Evolutionary conservation across 164 flowering plant species (phyloP).

Genomic region (Magnolia sinica): DNA sequence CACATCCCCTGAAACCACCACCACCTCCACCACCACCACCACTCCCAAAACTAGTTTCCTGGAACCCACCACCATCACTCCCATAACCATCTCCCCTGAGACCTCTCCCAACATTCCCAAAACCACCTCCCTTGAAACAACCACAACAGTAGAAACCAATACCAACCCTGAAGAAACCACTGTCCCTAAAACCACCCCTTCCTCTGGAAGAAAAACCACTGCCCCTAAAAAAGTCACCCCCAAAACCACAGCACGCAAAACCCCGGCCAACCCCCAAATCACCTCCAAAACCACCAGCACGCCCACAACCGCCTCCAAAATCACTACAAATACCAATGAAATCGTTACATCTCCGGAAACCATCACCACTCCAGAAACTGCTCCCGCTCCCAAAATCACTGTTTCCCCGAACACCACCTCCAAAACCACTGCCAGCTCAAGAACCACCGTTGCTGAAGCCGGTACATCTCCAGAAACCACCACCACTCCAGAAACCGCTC

Average conservation of each 20-base stretch:
- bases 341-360: not conserved
- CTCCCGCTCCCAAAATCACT: not conserved
- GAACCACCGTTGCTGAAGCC: not conserved
- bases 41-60: slow-evolving; percentile 6
- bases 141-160: not conserved
- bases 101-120: slow-evolving; percentile 2
- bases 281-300: not conserved
- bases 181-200: not conserved
- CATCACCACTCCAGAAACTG: not conserved
- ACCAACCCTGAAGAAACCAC: not conserved
- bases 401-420: not conserved
- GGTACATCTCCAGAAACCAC: not conserved
- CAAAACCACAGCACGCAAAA: not conserved
- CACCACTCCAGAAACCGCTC: not conserved
- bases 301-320: not conserved
- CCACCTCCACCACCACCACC: not conserved
- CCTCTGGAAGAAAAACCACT: not conserved
- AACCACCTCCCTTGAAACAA: not conserved
- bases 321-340: not conserved
- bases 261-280: not conserved
- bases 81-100: slow-evolving; percentile 3
- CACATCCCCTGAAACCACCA: not conserved
- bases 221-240: not conserved
- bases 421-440: not conserved
- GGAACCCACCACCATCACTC: not conserved